A percentile compares a stretch with the other conserved stretches of the same genome.
phyloP scores from a whole-genome alignment of 176 grass and related monocot genomes.

The Eragrostis curvula region DNA sequence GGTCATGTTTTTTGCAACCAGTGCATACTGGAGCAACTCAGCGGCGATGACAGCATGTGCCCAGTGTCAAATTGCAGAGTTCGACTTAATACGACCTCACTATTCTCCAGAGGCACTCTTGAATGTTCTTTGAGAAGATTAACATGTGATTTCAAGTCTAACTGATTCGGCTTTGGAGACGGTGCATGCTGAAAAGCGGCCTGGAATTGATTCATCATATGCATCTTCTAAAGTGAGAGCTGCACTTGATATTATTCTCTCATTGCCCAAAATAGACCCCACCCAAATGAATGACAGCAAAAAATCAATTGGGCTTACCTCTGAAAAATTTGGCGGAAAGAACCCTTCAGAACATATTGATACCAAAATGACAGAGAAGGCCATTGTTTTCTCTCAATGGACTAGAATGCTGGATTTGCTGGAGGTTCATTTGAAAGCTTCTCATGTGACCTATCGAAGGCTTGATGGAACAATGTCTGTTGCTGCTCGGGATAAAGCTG shows the following conservation, averaged over 20 bases:
- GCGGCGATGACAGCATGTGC: slow-evolving; percentile 77
- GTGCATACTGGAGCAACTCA: slow-evolving; percentile 89
- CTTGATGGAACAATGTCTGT: slow-evolving; percentile 99
- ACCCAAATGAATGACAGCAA: slow-evolving; percentile 36
- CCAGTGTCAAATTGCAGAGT: slow-evolving; percentile 73
- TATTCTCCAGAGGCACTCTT: slow-evolving; percentile 87
- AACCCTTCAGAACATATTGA: slow-evolving; percentile 40
- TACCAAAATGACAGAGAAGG: slow-evolving; percentile 78
- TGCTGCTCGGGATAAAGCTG: slow-evolving; percentile 85
- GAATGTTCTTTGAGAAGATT: slow-evolving; percentile 63
- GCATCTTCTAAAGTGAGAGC: slow-evolving; percentile 91
- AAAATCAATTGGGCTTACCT: not conserved
- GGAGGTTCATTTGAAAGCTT: slow-evolving; percentile 85
- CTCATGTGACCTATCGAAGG: slow-evolving; percentile 73
- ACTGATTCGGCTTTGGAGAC: slow-evolving; percentile 55
- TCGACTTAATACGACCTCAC: slow-evolving; percentile 62
- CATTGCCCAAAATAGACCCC: slow-evolving; percentile 64
- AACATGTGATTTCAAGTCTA: slow-evolving; percentile 48
- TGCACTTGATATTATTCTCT: slow-evolving; percentile 80
- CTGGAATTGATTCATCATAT: slow-evolving; percentile 55
- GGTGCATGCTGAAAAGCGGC: slow-evolving; percentile 46
- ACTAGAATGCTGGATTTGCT: slow-evolving; percentile 96
- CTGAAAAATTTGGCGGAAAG: slow-evolving; percentile 43
- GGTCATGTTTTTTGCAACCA: slow-evolving; percentile 98
- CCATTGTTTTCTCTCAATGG: slow-evolving; percentile 99